phyloP scores from a whole-genome alignment of 805 yeast species.

The Millerozyma miso region DNA sequence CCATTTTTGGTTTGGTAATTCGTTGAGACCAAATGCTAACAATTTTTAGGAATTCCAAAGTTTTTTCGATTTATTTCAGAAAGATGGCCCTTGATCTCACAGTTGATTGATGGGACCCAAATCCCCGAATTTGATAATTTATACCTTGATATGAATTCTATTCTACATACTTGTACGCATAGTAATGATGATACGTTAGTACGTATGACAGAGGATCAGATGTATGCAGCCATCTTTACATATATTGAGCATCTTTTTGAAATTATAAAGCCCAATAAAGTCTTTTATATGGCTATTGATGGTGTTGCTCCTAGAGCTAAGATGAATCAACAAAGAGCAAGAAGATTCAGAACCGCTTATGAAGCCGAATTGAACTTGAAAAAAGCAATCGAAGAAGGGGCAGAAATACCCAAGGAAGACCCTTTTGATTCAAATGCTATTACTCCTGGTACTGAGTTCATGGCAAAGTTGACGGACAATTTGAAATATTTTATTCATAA shows the following conservation, averaged over 20 bases:
- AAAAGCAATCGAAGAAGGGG: constrained; percentile 71
- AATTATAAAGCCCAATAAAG: constrained; percentile 78
- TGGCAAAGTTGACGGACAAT: constrained; percentile 81
- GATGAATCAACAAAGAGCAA: constrained; percentile 95
- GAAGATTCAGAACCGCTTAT: constrained; percentile 90
- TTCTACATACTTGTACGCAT: constrained; percentile 90
- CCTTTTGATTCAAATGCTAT: constrained; percentile 91
- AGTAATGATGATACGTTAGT: constrained; percentile 63
- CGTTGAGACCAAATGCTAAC: constrained; percentile 9
- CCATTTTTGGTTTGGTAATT: no score
- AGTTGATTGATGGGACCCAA: constrained; percentile 66
- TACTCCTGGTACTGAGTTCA: constrained; percentile 96
- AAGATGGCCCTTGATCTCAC: constrained; percentile 96
- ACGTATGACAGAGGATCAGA: constrained; percentile 81
- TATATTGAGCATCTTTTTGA: constrained; percentile 92
- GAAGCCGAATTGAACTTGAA: constrained; percentile 81
- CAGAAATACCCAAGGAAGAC: constrained; percentile 72
- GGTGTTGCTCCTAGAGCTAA: constrained; percentile 99
- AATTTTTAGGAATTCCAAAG: constrained; percentile 80
- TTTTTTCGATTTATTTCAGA: constrained; percentile 95
- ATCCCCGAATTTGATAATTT: constrained; percentile 93
- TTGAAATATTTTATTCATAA: constrained; percentile 84
- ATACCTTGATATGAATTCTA: constrained; percentile 96
- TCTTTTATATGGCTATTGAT: constrained; percentile 94
- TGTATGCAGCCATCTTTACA: constrained; percentile 86